Percentiles rank a stretch among this genome's conserved stretches.
Conservation (phyloP, 225 moss, liverwort and hornwort genomes). For the Straminergon stramineum region DNA sequence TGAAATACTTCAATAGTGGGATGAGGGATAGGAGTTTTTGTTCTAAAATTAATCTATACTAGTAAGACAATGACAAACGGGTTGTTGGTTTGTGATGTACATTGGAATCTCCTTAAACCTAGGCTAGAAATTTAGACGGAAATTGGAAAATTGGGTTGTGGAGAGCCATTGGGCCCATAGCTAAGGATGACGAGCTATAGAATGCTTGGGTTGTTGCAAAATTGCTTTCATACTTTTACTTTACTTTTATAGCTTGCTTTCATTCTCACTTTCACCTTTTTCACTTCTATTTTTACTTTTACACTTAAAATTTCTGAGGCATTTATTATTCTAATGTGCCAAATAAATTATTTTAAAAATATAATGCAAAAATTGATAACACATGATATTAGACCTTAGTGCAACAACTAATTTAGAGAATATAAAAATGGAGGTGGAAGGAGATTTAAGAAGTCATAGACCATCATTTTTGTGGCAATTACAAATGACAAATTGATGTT, state of each 20-base stretch:
- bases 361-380: neutral
- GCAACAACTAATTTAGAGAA: neutral
- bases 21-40: neutral
- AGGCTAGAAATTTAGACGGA: too few relatives aligned
- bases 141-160: rapidly evolving
- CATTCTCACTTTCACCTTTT: neutral
- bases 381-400: neutral
- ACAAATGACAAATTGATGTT: neutral
- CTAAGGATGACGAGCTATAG: neutral
- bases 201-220: rapidly evolving
- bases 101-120: neutral
- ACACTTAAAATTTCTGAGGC: neutral
- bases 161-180: rapidly evolving
- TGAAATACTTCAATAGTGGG: neutral
- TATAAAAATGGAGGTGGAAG: neutral
- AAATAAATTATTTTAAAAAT: neutral
- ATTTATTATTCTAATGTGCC: neutral
- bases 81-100: neutral
- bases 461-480: neutral
- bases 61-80: neutral
- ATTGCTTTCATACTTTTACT: neutral
- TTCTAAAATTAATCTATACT: neutral
- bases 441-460: neutral
- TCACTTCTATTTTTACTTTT: neutral
- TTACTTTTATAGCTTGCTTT: neutral